Conservation (phyloP, 2,329 filamentous ascomycete species). For the Hypocreales sp. region DNA sequence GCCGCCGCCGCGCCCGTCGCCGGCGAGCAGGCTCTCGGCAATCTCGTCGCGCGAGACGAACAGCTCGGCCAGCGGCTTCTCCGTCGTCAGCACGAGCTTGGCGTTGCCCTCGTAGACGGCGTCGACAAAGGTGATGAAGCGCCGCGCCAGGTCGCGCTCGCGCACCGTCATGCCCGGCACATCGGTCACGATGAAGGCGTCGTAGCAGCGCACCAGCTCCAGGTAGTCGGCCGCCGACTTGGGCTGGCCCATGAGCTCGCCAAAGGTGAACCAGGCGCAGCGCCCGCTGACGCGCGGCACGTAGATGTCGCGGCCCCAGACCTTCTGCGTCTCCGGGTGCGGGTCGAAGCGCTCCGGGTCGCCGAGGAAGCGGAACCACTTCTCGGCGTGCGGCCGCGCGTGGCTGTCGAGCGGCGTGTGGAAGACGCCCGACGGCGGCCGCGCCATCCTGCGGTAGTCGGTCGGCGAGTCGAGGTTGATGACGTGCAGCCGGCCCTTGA, state of each 20-base stretch:
- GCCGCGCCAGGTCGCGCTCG: constrained; percentile 71
- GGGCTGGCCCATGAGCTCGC: constrained; percentile 77
- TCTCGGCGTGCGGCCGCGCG: constrained; percentile 68
- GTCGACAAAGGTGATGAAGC: constrained; percentile 97
- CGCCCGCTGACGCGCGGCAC: constrained; percentile 80
- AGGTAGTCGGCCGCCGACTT: constrained; percentile 92
- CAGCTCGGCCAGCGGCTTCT: constrained; percentile 68
- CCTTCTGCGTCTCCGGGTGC: constrained; percentile 61
- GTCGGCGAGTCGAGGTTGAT: constrained; percentile 92
- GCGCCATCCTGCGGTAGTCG: constrained; percentile 93
- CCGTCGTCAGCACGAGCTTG: constrained; percentile 89
- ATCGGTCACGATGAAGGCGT: constrained; percentile 82
- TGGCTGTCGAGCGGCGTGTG: constrained; percentile 72
- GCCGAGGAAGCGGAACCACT: constrained; percentile 91
- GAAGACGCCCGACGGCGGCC: constrained; percentile 86
- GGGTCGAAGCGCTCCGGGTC: constrained; percentile 63
- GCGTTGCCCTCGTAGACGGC: constrained; percentile 85
- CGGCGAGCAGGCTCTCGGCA: constrained; percentile 36
- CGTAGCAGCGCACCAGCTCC: constrained; percentile 77
- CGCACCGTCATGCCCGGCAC: constrained; percentile 83
- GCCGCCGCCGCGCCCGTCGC: constrained; percentile 15
- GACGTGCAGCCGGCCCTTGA: constrained; percentile 70
- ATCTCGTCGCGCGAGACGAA: constrained; percentile 66
- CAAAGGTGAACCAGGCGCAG: constrained; percentile 82
- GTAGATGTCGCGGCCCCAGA: constrained; percentile 84